Conservation (phyloP, 495 filamentous ascomycete species). For the Staphylotrichum tortipilum region DNA sequence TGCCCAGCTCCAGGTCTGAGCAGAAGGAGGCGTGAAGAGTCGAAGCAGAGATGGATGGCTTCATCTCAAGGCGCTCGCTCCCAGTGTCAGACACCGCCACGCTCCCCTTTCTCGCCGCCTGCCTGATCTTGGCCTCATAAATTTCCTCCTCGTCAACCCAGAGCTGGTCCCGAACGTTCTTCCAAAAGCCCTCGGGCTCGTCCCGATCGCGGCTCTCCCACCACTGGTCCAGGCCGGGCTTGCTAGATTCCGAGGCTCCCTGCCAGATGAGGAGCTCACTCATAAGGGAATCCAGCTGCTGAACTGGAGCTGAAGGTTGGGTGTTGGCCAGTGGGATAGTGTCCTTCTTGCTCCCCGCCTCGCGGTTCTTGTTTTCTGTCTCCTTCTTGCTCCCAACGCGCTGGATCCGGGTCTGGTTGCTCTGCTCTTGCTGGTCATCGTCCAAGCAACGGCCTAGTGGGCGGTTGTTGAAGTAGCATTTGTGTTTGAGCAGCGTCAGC, state of each 20-base stretch:
- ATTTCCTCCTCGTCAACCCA: slow-evolving; percentile 18
- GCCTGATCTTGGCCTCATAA: not conserved
- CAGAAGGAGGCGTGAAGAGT: no score
- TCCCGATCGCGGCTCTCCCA: not conserved
- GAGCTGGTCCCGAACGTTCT: slow-evolving; percentile 8
- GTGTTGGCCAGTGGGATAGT: not conserved
- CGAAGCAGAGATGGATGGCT: not conserved
- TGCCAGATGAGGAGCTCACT: not conserved
- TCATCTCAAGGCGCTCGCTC: not conserved
- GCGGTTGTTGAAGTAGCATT: slow-evolving; percentile 18
- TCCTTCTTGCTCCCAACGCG: not conserved
- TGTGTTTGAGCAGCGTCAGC: slow-evolving; percentile 23
- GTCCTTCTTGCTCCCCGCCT: not conserved
- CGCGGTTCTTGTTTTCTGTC: not conserved
- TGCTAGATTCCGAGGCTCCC: not conserved
- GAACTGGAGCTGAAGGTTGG: not conserved
- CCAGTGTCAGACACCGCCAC: not conserved
- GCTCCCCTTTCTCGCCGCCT: not conserved
- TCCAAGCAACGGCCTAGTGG: slow-evolving; percentile 23
- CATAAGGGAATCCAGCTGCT: not conserved
- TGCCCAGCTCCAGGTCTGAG: no score
- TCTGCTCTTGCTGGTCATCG: not conserved
- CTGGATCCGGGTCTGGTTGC: not conserved
- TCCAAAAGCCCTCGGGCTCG: slow-evolving; percentile 15
- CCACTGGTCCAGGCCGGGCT: not conserved